Conservation (phyloP, 2,329 filamentous ascomycete genomes). For the Aaosphaeria arxii region DNA sequence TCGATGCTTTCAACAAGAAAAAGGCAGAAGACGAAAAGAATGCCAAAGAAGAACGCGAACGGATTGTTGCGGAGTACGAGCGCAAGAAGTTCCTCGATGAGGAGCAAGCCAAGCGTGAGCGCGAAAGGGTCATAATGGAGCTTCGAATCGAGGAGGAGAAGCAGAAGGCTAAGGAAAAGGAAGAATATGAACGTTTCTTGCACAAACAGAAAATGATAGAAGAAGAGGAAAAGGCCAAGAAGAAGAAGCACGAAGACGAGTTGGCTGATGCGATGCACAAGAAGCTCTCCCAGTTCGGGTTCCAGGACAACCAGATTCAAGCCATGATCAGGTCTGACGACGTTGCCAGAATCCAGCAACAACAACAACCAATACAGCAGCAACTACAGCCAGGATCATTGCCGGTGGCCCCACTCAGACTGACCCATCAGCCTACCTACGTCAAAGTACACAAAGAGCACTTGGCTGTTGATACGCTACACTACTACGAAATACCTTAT, state of each 20-base stretch:
- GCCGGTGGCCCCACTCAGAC: constrained; percentile 28
- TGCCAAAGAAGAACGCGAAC: constrained; percentile 26
- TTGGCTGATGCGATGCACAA: constrained; percentile 47
- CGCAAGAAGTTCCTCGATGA: constrained; percentile 34
- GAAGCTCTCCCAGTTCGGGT: constrained; percentile 43
- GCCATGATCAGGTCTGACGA: constrained; percentile 48
- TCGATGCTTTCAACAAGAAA: constrained; percentile 33
- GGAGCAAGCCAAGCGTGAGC: constrained; percentile 33
- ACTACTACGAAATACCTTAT: constrained; percentile 48
- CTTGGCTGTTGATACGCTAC: constrained; percentile 45
- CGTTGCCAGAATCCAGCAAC: constrained; percentile 34
- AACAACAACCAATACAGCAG: not conserved
- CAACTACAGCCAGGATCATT: constrained; percentile 18
- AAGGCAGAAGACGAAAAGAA: constrained; percentile 30
- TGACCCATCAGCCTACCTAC: constrained; percentile 41
- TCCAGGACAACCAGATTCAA: constrained; percentile 48
- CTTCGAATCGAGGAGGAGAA: constrained; percentile 40
- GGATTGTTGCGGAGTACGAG: constrained; percentile 35
- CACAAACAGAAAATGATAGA: constrained; percentile 40
- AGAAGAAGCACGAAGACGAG: constrained; percentile 39
- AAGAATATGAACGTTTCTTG: constrained; percentile 41
- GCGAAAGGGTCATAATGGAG: constrained; percentile 38
- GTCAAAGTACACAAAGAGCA: constrained; percentile 48
- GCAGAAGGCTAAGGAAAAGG: constrained; percentile 41
- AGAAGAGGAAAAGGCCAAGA: constrained; percentile 40